phyloP scores from a whole-genome alignment of 2,329 filamentous ascomycete genomes.

The Fusarium irregulare region DNA sequence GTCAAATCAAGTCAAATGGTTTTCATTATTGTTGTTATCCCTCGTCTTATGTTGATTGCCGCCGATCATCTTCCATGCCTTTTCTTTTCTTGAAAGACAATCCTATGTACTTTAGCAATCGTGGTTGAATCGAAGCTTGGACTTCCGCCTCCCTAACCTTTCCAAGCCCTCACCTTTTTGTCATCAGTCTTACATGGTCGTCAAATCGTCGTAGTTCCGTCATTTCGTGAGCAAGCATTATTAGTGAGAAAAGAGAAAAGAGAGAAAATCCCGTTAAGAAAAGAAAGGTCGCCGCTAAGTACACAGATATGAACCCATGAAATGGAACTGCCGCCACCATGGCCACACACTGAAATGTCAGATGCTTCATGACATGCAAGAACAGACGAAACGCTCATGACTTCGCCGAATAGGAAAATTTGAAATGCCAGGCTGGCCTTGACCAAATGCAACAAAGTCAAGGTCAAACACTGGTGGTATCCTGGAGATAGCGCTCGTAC shows the following conservation, averaged over 20 bases:
- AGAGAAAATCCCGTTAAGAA: conserved; percentile 38
- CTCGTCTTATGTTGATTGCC: conserved; percentile 14
- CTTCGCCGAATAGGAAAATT: conserved; percentile 42
- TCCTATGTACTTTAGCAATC: conserved; percentile 1
- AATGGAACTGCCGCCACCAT: conserved; percentile 39
- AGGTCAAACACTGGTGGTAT: conserved; percentile 45
- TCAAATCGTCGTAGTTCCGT: conserved; percentile 22
- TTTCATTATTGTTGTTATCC: conserved; percentile 24
- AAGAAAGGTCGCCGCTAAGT: conserved; percentile 43
- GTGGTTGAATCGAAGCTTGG: neutral
- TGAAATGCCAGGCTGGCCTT: conserved; percentile 43
- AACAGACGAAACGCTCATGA: conserved; percentile 45
- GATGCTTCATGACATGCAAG: conserved; percentile 41
- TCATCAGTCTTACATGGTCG: conserved; percentile 34
- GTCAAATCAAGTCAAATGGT: neutral
- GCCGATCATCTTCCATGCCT: conserved; percentile 1
- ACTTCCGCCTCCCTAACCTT: conserved; percentile 1
- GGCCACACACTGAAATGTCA: conserved; percentile 42
- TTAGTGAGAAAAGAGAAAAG: conserved; percentile 29
- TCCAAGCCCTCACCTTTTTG: conserved; percentile 16
- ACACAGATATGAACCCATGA: conserved; percentile 42
- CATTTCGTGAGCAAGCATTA: conserved; percentile 35
- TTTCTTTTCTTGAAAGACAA: neutral
- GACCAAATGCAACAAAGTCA: conserved; percentile 41
- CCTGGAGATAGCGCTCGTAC: conserved; percentile 46